Percentiles rank a stretch among this genome's conserved stretches.
Conservation (phyloP, 192 early-diverging fungal species). For the Linnemannia schmuckeri region DNA sequence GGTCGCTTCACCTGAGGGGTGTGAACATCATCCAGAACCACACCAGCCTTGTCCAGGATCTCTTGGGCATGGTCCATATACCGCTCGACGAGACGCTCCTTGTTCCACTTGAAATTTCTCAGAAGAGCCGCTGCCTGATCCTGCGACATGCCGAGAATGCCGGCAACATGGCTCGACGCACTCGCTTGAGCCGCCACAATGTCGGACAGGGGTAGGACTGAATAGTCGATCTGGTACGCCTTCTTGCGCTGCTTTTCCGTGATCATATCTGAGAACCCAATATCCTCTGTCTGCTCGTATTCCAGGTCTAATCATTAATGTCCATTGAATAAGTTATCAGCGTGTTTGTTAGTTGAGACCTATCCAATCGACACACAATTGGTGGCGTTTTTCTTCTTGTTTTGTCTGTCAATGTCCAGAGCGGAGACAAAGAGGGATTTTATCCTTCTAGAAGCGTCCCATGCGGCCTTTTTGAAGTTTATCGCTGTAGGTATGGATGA, state of each 20-base stretch:
- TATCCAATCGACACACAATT: background rate
- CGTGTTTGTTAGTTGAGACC: background rate
- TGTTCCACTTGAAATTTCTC: constrained; percentile 87
- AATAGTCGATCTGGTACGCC: constrained; percentile 83
- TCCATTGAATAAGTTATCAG: background rate
- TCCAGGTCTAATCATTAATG: constrained; percentile 31
- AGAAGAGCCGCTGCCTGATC: constrained; percentile 83
- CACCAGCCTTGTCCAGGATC: constrained; percentile 77
- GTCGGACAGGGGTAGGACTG: constrained; percentile 70
- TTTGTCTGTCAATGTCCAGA: background rate
- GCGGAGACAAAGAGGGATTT: background rate
- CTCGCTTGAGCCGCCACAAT: constrained; percentile 72
- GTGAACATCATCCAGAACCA: constrained; percentile 68
- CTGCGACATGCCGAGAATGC: constrained; percentile 75
- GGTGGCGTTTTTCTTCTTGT: background rate
- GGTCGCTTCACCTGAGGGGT: constrained; percentile 56
- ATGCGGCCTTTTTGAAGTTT: constrained; percentile 3
- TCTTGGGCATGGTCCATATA: constrained; percentile 79
- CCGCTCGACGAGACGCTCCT: constrained; percentile 84
- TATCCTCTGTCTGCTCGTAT: constrained; percentile 69
- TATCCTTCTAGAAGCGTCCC: background rate
- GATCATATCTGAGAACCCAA: constrained; percentile 70
- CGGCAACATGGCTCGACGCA: constrained; percentile 80
- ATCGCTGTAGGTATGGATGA: background rate
- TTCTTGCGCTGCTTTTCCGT: constrained; percentile 70